Evolutionary conservation across 1,284 basidiomycete genomes (phyloP), one percentile per base, ranked within the genome.

Genomic region (Pseudozyma sp.): DNA sequence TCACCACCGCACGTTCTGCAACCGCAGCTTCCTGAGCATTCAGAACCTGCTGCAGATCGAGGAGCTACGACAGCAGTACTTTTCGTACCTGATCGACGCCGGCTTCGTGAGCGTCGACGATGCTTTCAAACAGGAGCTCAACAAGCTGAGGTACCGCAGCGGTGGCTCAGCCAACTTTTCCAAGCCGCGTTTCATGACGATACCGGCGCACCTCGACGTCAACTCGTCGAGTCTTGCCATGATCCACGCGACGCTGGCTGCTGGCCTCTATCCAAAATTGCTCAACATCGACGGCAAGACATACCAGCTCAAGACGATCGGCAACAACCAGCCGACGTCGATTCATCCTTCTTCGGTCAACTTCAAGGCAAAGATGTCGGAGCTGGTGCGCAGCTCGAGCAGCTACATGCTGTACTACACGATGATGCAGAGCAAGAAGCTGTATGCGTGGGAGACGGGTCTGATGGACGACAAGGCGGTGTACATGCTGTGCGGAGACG

Each of bases 21-120:
- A 90, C 75, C 87, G 87, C 54, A 93, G 92, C 84, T 97, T 90
- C 82, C 87, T 98, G 39, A 96, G 94, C 74, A 90, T 94, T 14
- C 85, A 95, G 90, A 97, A 94, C 79, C 86, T 99, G 60, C 90
- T 94, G 84, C 94, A 97, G 84, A 97, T 99, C 50, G 97, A 99
- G 84, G 97, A 99, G 82, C 88, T 99, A 33, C 90, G 96, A 7
- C 94, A 97, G 81, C 96, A 98, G 84, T 92, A 97, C 77, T 87
- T 98, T 74, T 85, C 85, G 9, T 88, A 88, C 72, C 86, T 98
- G 37, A 88, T 97, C 17, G 96, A 98, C 83, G 92, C 94, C 2
- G 89, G 89, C 0, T 94, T 98, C 83, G 90, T 98, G 54, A 87
- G 87, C 45, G 91, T 91, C 10, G 90, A 92, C 52, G 86, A 87